Evolutionary conservation across 805 yeast genomes (phyloP).

Genomic region (Limtongia smithiae): DNA sequence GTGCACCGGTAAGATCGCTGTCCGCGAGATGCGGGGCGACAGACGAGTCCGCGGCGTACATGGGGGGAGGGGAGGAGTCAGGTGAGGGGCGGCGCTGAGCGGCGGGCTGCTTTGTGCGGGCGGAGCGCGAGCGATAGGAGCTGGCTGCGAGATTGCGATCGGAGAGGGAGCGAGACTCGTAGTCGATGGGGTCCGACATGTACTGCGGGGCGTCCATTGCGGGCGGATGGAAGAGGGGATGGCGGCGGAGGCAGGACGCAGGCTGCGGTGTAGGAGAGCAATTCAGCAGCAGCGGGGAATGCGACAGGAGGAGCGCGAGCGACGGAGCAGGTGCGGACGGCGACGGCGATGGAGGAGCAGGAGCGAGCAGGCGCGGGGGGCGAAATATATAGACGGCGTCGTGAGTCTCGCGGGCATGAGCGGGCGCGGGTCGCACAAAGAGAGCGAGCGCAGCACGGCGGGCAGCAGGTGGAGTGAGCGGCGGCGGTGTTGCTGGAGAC

Average conservation of each 20-base stretch:
- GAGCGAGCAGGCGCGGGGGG: no score
- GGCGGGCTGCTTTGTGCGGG: neutral
- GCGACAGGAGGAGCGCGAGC: neutral
- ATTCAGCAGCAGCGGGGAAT: neutral
- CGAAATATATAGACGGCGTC: no score
- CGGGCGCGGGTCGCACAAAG: no score
- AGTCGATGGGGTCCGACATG: constrained; percentile 18
- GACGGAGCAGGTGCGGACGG: neutral
- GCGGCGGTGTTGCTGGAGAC: neutral
- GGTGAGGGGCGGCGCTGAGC: neutral
- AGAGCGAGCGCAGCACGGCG: no score
- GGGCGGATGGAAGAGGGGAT: neutral
- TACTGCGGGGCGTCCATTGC: constrained; percentile 10
- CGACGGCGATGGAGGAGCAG: no score
- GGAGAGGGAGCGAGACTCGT: constrained; percentile 6
- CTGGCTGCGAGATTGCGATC: constrained; percentile 1
- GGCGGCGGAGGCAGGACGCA: no score
- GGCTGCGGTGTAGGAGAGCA: no score
- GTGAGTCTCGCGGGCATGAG: no score
- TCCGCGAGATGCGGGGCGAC: neutral
- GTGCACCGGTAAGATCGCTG: neutral
- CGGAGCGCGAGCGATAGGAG: neutral
- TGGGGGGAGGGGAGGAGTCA: constrained; percentile 11
- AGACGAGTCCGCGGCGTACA: neutral
- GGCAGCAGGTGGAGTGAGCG: neutral